Evolutionary conservation across 441 rosid species (phyloP).

Genomic region (Eruca vesicaria): DNA sequence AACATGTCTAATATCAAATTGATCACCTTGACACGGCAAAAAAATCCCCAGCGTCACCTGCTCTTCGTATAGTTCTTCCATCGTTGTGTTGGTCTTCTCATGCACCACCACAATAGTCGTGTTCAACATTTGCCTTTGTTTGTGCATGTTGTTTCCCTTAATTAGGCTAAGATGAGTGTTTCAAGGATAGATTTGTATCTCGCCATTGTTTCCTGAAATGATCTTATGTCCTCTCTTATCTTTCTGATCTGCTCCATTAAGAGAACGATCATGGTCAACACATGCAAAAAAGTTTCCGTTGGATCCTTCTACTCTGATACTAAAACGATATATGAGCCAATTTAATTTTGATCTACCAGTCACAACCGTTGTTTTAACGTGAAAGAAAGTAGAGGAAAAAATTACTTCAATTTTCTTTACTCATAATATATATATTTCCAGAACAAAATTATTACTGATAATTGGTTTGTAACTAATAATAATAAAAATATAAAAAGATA

Average conservation of each 20-base stretch:
- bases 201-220: background rate
- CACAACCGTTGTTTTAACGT: background rate
- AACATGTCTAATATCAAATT: background rate
- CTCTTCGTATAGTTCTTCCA: background rate
- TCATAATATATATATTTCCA: too few species aligned
- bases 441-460: background rate
- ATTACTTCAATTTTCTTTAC: background rate
- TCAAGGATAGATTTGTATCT: background rate
- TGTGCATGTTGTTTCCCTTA: background rate
- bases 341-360: background rate
- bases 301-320: background rate
- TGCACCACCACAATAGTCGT: background rate
- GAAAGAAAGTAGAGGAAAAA: background rate
- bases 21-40: background rate
- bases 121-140: background rate
- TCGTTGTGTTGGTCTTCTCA: background rate
- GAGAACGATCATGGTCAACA: background rate
- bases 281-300: background rate
- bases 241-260: background rate
- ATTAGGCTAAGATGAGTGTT: background rate
- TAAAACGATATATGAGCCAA: background rate
- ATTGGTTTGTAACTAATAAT: background rate
- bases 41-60: background rate
- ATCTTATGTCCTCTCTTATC: background rate
- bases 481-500: too few species aligned